phyloP scores from a whole-genome alignment of 805 yeast genomes.

The Spathaspora passalidarum region DNA sequence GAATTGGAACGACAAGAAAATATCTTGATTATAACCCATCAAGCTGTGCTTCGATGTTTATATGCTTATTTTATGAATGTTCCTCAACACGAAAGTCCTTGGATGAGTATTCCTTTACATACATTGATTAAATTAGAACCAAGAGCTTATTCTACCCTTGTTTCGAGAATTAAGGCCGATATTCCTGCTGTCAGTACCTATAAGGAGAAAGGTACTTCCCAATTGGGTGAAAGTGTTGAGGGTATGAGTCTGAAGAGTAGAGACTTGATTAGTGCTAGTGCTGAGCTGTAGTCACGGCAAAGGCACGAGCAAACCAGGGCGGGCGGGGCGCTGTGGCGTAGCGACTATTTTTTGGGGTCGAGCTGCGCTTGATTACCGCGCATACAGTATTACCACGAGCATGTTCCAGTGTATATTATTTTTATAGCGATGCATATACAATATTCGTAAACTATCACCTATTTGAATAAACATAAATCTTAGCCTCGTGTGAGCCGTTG shows the following conservation, averaged over 20 bases:
- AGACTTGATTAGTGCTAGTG: conserved; percentile 38
- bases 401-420: too few species aligned
- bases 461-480: too few species aligned
- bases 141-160: conserved; percentile 87
- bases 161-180: conserved; percentile 87
- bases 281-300: too few species aligned
- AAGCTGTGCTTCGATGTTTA: conserved; percentile 92
- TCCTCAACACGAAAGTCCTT: conserved; percentile 95
- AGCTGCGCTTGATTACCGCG: too few species aligned
- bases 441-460: too few species aligned
- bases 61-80: conserved; percentile 98
- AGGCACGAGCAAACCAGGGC: too few species aligned
- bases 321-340: too few species aligned
- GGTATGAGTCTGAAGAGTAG: conserved; percentile 43
- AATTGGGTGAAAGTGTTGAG: conserved; percentile 49
- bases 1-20: conserved; percentile 97
- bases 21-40: conserved; percentile 93
- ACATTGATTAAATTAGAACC: conserved; percentile 93
- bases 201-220: conserved; percentile 87
- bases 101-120: conserved; percentile 98
- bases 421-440: too few species aligned
- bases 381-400: too few species aligned
- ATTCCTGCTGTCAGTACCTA: conserved; percentile 98
- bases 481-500: too few species aligned
- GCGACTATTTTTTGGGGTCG: too few species aligned